phyloP scores from a whole-genome alignment of 768 basidiomycete species.

The Termitomyces sp. region DNA sequence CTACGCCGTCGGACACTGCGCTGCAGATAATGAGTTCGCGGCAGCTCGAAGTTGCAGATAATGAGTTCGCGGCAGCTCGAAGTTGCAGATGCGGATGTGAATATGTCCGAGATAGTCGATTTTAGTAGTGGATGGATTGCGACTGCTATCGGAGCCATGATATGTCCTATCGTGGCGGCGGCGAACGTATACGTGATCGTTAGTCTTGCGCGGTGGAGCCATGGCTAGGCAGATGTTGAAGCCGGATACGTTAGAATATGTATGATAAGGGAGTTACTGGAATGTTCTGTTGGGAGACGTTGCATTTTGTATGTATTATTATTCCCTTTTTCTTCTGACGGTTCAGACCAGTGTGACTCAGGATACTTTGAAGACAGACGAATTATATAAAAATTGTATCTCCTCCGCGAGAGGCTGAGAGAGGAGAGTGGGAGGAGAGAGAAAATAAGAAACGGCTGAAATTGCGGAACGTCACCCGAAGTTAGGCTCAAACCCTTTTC shows the following conservation, averaged over 20 bases:
- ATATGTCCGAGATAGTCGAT: slow-evolving; percentile 43
- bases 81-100: slow-evolving; percentile 6
- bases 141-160: slow-evolving; percentile 45
- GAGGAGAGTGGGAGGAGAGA: no score
- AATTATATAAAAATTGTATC: no score
- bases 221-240: neutral
- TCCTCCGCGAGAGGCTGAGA: no score
- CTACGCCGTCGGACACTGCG: slow-evolving; percentile 25
- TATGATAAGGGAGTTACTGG: neutral
- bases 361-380: no score
- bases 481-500: no score
- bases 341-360: no score
- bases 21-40: slow-evolving; percentile 3
- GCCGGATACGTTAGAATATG: neutral
- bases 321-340: no score
- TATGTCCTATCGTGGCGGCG: slow-evolving; percentile 63
- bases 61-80: slow-evolving; percentile 18
- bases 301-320: neutral
- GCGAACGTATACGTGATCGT: slow-evolving; percentile 80
- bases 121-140: slow-evolving; percentile 59
- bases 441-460: no score
- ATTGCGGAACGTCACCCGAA: no score
- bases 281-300: no score
- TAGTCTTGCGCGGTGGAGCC: slow-evolving; percentile 32
- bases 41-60: slow-evolving; percentile 17